Evolutionary conservation across 371 early-diverging fungal genomes (phyloP), one percentile per base, ranked within the genome.

Genomic region (Choanephora cucurbitarum): DNA sequence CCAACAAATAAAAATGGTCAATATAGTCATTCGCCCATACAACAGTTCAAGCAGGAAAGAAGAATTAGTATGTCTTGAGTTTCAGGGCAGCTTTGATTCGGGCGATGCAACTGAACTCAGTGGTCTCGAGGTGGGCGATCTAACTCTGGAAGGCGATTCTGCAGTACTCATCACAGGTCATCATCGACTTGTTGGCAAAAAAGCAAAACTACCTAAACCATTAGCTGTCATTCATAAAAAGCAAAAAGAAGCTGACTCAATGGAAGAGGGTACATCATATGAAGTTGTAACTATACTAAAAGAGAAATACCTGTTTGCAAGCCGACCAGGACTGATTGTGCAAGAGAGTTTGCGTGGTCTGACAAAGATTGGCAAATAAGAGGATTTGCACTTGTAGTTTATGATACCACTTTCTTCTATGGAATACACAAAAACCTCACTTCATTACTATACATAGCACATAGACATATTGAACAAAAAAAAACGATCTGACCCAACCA

Each of bases 271-370:
- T 1, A 52, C 58, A 5, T 32, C 37, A 10, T 83, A 77, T 58
- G 77, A 82, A 17, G 76, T 80, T 13, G 78, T 77, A 1, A 58
- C 69, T 1, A 66, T 85, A 7, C 15, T 85, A 9, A 51, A 69
- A 48, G 73, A 80, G 62, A 85, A 85, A 53, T 85, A 79, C 55
- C 61, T 82, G 5, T 85, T 85, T 60, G 51, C 64, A 14, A 45
- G 54, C 13, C 42, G 85, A 47, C 85, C 85, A 8, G 69, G 74
- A 7, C 53, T 79, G 24, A 46, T 75, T 13, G 79, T 79, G 8
- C 68, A 72, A 49, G 68, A 73, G 49, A 67, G 56, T 37, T 43
- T 67, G 48, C 65, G 74, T 14, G 72, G 72, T 14, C 49, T 66
- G 37, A 34, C 66, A 44, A 60, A 39, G 44, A 49, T 56, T 23